A percentile compares a stretch with the other conserved stretches of the same genome.
phyloP scores from a whole-genome alignment of 148 eudicot genomes.

The Polygonum maritimum region DNA sequence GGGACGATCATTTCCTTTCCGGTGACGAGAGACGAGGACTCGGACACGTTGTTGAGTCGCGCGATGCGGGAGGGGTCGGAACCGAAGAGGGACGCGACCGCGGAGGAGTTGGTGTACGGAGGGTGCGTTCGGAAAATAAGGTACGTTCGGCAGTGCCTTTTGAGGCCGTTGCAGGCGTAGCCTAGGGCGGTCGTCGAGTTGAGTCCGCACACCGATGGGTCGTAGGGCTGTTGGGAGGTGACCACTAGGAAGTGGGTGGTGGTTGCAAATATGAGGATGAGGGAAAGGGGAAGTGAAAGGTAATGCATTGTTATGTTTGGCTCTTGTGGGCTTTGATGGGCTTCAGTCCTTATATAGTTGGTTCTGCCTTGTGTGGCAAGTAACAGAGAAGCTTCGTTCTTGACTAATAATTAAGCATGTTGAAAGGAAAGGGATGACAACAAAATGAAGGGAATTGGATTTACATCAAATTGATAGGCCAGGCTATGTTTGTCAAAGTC shows the following conservation, averaged over 20 bases:
- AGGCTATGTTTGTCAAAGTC: not conserved
- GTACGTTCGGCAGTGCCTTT: not conserved
- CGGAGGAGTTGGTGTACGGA: slow-evolving; percentile 8
- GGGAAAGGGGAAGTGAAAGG: not conserved
- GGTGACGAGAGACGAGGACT: not conserved
- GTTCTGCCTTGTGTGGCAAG: not conserved
- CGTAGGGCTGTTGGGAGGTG: not conserved
- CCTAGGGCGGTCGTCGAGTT: not conserved
- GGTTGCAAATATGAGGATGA: not conserved
- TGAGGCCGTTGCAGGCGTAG: slow-evolving; percentile 11
- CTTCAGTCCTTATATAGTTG: not conserved
- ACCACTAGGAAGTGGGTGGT: too few relatives aligned
- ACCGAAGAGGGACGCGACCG: slow-evolving; percentile 7
- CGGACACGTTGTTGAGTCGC: slow-evolving; percentile 8
- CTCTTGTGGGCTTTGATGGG: not conserved
- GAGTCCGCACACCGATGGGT: not conserved
- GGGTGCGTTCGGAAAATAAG: slow-evolving; percentile 9
- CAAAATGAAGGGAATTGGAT: not conserved
- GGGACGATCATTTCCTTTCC: slow-evolving; percentile 6
- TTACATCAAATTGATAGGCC: not conserved
- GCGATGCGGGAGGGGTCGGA: slow-evolving; percentile 10
- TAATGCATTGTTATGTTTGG: not conserved
- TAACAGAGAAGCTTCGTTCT: not conserved
- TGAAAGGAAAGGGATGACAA: not conserved
- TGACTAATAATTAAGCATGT: not conserved